Evolutionary conservation across 345 rosid genomes (phyloP).

Genomic region (Hypericum perforatum): DNA sequence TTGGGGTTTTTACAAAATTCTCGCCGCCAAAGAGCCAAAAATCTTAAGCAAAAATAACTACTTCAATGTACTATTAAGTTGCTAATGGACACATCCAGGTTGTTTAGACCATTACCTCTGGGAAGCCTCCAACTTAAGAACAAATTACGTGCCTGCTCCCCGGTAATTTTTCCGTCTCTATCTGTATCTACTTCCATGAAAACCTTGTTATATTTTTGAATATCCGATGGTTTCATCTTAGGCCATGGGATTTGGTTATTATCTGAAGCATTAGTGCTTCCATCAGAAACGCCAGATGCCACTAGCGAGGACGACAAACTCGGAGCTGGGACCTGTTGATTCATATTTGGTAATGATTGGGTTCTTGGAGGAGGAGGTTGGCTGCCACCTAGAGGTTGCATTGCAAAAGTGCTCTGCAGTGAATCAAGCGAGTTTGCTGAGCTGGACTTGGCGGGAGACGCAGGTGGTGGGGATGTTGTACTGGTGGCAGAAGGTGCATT

Average conservation of each 20-base stretch:
- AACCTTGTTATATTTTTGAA: constrained; percentile 83
- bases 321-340: constrained; percentile 46
- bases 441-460: constrained; percentile 42
- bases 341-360: constrained; percentile 35
- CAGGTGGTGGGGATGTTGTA: constrained; percentile 30
- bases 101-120: constrained; percentile 49
- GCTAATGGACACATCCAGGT: neutral
- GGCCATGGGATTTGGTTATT: constrained; percentile 65
- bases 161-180: constrained; percentile 90
- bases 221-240: constrained; percentile 79
- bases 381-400: constrained; percentile 52
- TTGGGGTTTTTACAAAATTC: no score
- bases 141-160: constrained; percentile 86
- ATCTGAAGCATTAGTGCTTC: constrained; percentile 38
- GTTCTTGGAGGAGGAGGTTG: constrained; percentile 41
- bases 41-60: no score
- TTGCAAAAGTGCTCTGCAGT: constrained; percentile 53
- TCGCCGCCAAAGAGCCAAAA: no score
- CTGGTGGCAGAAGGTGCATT: constrained; percentile 45
- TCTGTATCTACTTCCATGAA: constrained; percentile 90
- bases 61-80: no score
- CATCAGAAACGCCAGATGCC: constrained; percentile 46
- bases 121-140: constrained; percentile 97
- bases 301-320: constrained; percentile 36
- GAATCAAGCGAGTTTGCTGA: constrained; percentile 36